Evolutionary conservation across 2,329 filamentous ascomycete species (phyloP).

Genomic region (Scorias spongiosa): DNA sequence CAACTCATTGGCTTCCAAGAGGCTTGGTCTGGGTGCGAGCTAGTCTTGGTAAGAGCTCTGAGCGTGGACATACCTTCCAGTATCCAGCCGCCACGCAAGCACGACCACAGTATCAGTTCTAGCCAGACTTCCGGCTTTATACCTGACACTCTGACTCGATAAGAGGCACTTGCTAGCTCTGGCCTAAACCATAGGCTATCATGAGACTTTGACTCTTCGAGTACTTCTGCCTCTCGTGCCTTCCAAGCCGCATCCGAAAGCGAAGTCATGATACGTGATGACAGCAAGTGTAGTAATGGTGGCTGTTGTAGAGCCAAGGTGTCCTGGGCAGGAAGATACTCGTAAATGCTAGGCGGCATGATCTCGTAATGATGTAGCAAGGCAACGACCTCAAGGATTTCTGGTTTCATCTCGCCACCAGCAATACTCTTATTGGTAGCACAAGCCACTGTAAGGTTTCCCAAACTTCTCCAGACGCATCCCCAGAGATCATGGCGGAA

Average conservation of each 20-base stretch:
- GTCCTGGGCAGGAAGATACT: slow-evolving; percentile 21
- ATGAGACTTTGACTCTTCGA: slow-evolving; percentile 19
- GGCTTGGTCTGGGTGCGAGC: slow-evolving; percentile 2
- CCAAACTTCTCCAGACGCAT: slow-evolving; percentile 31
- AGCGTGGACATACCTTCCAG: slow-evolving; percentile 28
- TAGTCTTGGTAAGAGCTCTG: slow-evolving; percentile 9
- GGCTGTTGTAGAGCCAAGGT: slow-evolving; percentile 28
- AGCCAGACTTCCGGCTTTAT: slow-evolving; percentile 34
- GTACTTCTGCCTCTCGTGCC: slow-evolving; percentile 25
- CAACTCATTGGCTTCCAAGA: slow-evolving; percentile 25
- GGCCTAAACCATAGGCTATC: slow-evolving; percentile 25
- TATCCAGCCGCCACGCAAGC: slow-evolving; percentile 33
- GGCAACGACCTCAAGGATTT: slow-evolving; percentile 33
- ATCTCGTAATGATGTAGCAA: slow-evolving; percentile 31
- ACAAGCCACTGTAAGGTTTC: slow-evolving; percentile 27
- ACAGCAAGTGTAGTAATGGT: slow-evolving; percentile 32
- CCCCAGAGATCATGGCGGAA: slow-evolving; percentile 25
- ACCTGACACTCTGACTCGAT: slow-evolving; percentile 25
- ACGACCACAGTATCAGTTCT: slow-evolving; percentile 37
- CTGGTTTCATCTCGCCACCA: slow-evolving; percentile 22
- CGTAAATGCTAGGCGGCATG: slow-evolving; percentile 32
- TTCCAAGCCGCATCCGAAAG: slow-evolving; percentile 36
- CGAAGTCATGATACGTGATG: slow-evolving; percentile 32
- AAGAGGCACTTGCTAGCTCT: slow-evolving; percentile 29
- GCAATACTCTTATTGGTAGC: slow-evolving; percentile 1